Evolutionary conservation across 2,329 filamentous ascomycete species (phyloP).

Genomic region (Dothideomycetes sp.): DNA sequence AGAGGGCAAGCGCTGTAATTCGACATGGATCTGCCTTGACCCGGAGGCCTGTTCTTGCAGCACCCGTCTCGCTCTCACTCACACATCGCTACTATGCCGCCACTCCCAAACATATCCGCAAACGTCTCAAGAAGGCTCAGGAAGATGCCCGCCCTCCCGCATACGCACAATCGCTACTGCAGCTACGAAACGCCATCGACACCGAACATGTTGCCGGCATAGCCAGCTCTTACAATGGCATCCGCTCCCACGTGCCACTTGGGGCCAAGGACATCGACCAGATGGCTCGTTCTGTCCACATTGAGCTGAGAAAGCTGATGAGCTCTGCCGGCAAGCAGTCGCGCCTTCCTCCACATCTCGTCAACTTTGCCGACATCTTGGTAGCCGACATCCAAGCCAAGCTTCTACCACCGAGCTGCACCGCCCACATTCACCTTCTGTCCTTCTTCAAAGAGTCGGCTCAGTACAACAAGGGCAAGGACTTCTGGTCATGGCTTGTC

Average conservation of each 20-base stretch:
- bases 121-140: not conserved
- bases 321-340: not conserved
- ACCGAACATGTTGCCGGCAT: slow-evolving; percentile 16
- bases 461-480: slow-evolving; percentile 29
- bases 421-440: slow-evolving; percentile 38
- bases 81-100: slow-evolving; percentile 1
- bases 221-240: slow-evolving; percentile 16
- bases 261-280: slow-evolving; percentile 21
- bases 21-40: slow-evolving; percentile 6
- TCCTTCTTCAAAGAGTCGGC: slow-evolving; percentile 38
- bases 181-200: slow-evolving; percentile 18
- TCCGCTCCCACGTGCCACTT: slow-evolving; percentile 10
- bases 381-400: slow-evolving; percentile 32
- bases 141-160: slow-evolving; percentile 4
- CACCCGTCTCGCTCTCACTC: not conserved
- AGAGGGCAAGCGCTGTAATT: slow-evolving; percentile 7
- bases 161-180: slow-evolving; percentile 3
- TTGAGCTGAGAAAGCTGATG: slow-evolving; percentile 21
- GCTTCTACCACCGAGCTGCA: slow-evolving; percentile 27
- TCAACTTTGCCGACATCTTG: slow-evolving; percentile 29
- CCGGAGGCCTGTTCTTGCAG: not conserved
- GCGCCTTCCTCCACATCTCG: slow-evolving; percentile 4
- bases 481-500: slow-evolving; percentile 42
- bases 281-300: slow-evolving; percentile 31
- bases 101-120: slow-evolving; percentile 11